phyloP scores from a whole-genome alignment of 495 filamentous ascomycete species.

The Venustampulla echinocandica region DNA sequence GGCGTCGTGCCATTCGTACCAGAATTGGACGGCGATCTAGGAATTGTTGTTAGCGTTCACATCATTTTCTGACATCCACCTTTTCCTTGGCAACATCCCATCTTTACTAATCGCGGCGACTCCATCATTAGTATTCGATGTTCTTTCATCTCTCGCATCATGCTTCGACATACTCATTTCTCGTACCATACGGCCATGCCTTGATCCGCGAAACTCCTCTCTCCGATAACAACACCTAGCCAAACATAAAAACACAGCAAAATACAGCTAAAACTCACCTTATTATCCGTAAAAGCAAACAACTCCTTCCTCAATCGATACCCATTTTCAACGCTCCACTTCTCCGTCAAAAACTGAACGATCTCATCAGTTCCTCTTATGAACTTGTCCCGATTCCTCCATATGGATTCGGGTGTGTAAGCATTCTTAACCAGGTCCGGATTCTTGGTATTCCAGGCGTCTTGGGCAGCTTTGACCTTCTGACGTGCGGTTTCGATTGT shows the following conservation, averaged over 20 bases:
- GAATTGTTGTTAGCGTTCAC: background rate
- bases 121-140: too few species aligned
- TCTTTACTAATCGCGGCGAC: background rate
- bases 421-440: constrained; percentile 55
- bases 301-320: constrained; percentile 83
- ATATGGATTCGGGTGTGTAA: constrained; percentile 72
- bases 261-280: too few species aligned
- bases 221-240: too few species aligned
- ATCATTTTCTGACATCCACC: background rate
- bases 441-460: constrained; percentile 76
- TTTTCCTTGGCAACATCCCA: background rate
- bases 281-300: constrained; percentile 63
- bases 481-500: constrained; percentile 59
- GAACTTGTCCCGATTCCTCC: constrained; percentile 73
- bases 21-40: constrained; percentile 80
- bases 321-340: constrained; percentile 66
- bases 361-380: constrained; percentile 61
- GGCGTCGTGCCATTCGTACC: constrained; percentile 78
- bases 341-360: constrained; percentile 60
- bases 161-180: too few species aligned
- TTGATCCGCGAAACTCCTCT: too few species aligned
- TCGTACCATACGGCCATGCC: too few species aligned
- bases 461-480: constrained; percentile 82
- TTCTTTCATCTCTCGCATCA: too few species aligned
- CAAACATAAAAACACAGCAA: too few species aligned